Evolutionary conservation across 768 basidiomycete genomes (phyloP), one percentile per base, ranked within the genome.

Genomic region (Russula sp.): DNA sequence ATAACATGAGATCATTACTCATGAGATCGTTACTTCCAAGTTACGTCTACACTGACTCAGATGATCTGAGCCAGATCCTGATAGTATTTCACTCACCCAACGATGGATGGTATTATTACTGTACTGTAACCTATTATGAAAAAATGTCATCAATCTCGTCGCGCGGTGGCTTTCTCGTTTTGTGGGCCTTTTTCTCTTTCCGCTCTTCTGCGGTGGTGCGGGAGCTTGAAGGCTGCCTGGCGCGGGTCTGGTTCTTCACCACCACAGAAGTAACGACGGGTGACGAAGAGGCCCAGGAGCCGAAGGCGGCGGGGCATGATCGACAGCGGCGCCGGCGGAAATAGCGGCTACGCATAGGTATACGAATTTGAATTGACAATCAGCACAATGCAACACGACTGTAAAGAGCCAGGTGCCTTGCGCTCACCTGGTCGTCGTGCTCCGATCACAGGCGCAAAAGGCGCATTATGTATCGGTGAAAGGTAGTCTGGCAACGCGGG

Each of bases 131-230:
- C 13, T 20, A 28, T 48, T 65, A 65, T 16, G 63, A 51, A 48
- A 69, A 69, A 40, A 69, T 69, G 26, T 69, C 68, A 20, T 69
- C 68, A 14, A 67, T 69, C 58, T 67, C 67, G 38, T 69, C 66
- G 10, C 40, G 54, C 11, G 5, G 55, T 42, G 24, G 42, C 55
- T 52, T 65, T 30, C 51, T 57, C 26, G 11, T 3, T 40, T 61
- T 65, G 48, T 28, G 11, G 20, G n/a, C 42, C 40, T 20, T 52
- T 51, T 56, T 51, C 55, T 26, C 55, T 30, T 40, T 61, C 24
- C 40, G 7, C 16, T 48, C 54, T 58, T 59, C 62, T 48, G 49
- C 24, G 6, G 48, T 53, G n/a, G 52, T 20, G 13, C 9, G 16
- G 11, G 64, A 24, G 10, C 11, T 51, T 5, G 28, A 28, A 50